Percentiles rank a stretch among this genome's conserved stretches.
These are phyloP conservation scores for Suhomyces kunorum DNA, from an alignment of 1,139 yeast genomes.

Conservation along the genomic window DNA sequence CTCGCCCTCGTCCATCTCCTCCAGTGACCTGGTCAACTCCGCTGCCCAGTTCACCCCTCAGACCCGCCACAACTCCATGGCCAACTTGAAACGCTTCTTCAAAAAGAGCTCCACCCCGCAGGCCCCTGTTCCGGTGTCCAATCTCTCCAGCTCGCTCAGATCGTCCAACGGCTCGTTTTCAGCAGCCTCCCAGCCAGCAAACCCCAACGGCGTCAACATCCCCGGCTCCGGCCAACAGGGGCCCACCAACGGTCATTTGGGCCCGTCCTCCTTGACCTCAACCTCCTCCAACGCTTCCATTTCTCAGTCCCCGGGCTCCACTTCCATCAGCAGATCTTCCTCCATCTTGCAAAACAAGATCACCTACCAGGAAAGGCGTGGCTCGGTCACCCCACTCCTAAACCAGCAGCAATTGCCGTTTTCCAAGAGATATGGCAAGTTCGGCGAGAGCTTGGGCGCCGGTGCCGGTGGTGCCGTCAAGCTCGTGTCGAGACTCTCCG, in stretches of 20 bases:
- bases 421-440: slow-evolving; percentile 74
- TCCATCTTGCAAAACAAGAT: slow-evolving; percentile 33
- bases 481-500: slow-evolving; percentile 66
- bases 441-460: slow-evolving; percentile 87
- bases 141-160: slow-evolving; percentile 45
- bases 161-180: slow-evolving; percentile 16
- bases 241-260: slow-evolving; percentile 12
- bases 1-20: slow-evolving; percentile 44
- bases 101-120: slow-evolving; percentile 46
- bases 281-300: slow-evolving; percentile 35
- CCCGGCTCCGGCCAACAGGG: slow-evolving; percentile 18
- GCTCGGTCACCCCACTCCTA: slow-evolving; percentile 38
- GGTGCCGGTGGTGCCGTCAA: slow-evolving; percentile 96
- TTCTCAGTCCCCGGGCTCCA: slow-evolving; percentile 32
- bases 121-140: slow-evolving; percentile 31
- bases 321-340: slow-evolving; percentile 31
- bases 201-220: slow-evolving; percentile 18
- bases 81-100: slow-evolving; percentile 64
- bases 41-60: slow-evolving; percentile 22
- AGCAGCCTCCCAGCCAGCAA: slow-evolving; percentile 7
- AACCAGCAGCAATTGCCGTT: slow-evolving; percentile 50
- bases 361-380: slow-evolving; percentile 39
- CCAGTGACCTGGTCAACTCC: slow-evolving; percentile 34
- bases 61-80: slow-evolving; percentile 68
- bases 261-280: slow-evolving; percentile 25